Percentiles rank a stretch among this genome's conserved stretches.
phyloP scores from a whole-genome alignment of 2,329 filamentous ascomycete species.

The Emydomyces testavorans region DNA sequence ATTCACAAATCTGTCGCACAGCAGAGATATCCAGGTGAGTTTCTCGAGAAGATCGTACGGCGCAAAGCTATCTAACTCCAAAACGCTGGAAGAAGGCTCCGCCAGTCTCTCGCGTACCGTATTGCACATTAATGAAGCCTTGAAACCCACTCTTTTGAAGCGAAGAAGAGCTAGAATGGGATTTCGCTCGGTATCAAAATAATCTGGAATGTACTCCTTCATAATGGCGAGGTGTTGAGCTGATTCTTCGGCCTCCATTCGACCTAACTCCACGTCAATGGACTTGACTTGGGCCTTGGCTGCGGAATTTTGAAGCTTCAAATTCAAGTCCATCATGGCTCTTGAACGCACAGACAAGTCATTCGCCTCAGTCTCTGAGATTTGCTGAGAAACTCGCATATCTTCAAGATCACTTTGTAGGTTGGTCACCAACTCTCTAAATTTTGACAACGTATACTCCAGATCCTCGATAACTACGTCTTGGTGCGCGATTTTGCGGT shows the following conservation, averaged over 20 bases:
- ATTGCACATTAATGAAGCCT: slow-evolving; percentile 63
- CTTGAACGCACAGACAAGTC: slow-evolving; percentile 78
- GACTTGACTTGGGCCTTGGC: slow-evolving; percentile 88
- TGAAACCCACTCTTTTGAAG: slow-evolving; percentile 80
- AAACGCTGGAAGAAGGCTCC: slow-evolving; percentile 53
- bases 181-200: slow-evolving; percentile 66
- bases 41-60: slow-evolving; percentile 76
- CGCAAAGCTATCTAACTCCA: slow-evolving; percentile 62
- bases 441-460: slow-evolving; percentile 78
- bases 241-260: slow-evolving; percentile 79
- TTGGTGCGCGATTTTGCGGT: slow-evolving; percentile 59
- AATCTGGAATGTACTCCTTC: slow-evolving; percentile 77
- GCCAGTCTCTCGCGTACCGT: slow-evolving; percentile 70
- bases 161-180: slow-evolving; percentile 79
- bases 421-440: slow-evolving; percentile 76
- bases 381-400: slow-evolving; percentile 79
- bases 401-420: slow-evolving; percentile 81
- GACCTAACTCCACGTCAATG: slow-evolving; percentile 78
- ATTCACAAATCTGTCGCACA: slow-evolving; percentile 74
- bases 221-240: slow-evolving; percentile 80
- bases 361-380: slow-evolving; percentile 85
- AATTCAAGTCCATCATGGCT: slow-evolving; percentile 92
- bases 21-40: slow-evolving; percentile 68
- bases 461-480: slow-evolving; percentile 73
- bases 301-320: slow-evolving; percentile 82